phyloP scores from a whole-genome alignment of 2,329 filamentous ascomycete species.

The Periconia sp. region DNA sequence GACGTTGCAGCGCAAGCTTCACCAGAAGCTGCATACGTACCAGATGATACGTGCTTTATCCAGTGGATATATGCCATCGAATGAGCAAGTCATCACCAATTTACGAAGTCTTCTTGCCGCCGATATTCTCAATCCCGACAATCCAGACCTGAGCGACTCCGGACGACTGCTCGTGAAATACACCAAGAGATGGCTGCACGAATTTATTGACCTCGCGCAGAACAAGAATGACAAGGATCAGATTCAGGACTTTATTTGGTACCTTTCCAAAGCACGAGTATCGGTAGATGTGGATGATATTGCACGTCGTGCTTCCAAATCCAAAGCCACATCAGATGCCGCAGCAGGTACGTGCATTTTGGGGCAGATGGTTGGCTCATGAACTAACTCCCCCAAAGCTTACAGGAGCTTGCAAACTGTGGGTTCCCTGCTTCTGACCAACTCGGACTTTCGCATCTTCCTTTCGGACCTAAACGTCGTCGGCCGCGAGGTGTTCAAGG shows the following conservation, averaged over 20 bases:
- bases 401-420: constrained; percentile 83
- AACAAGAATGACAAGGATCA: constrained; percentile 85
- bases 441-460: constrained; percentile 86
- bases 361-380: not conserved
- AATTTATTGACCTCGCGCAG: constrained; percentile 78
- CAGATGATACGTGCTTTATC: constrained; percentile 84
- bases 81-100: constrained; percentile 78
- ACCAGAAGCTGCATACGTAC: constrained; percentile 90
- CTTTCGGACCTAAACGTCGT: constrained; percentile 78
- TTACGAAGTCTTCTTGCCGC: constrained; percentile 77
- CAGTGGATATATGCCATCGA: constrained; percentile 90
- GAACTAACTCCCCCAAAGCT: constrained; percentile 51
- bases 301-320: constrained; percentile 60
- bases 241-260: constrained; percentile 91
- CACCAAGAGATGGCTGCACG: constrained; percentile 70
- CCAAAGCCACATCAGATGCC: constrained; percentile 70
- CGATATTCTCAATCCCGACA: constrained; percentile 75
- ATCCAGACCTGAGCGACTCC: constrained; percentile 73
- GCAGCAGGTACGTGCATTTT: constrained; percentile 60
- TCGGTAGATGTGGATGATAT: constrained; percentile 68
- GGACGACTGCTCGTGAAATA: constrained; percentile 74
- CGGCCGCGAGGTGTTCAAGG: constrained; percentile 80
- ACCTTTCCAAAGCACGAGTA: constrained; percentile 71
- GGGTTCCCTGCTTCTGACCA: constrained; percentile 80
- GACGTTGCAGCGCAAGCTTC: constrained; percentile 71